Base-by-base conservation (phyloP, 2,329 filamentous ascomycete genomes). In the Aspergillus awamori region DNA sequence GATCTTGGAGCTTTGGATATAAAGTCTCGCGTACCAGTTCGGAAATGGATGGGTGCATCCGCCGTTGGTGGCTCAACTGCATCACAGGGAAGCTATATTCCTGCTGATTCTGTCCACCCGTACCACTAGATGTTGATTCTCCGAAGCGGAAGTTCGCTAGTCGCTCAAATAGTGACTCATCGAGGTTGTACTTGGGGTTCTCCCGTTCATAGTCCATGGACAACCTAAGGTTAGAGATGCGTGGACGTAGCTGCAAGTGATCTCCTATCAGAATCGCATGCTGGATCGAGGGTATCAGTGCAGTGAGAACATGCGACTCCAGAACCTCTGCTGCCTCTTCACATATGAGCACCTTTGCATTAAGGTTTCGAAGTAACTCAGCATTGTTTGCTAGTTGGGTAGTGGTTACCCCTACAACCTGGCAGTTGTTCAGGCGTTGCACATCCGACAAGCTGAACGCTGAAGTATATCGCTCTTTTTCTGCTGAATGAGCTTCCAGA, bases 311-410 rank as follows among this genome's bases (percentile, higher is more conserved):
- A 41, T 64, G 62, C 0, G 62, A 48, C 15, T 64, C 62, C 2
- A 64, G 17, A 5, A 64, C 59, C 11, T 62, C 62, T 15, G 39
- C 62, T 10, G 62, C 62, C 11, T 63, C 62, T 22, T 63, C 62
- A 15, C 62, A 63, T 0, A 63, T 54, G 5, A 63, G 17, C 1
- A 63, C 56, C 15, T 57, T 61, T 4, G 62, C 38, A 13, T 39
- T 13, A 1, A 61, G 15, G 5, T 10, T 30, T 10, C 58, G 55
- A 1, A 63, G 39, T 5, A 57, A 10, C 4, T 59, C 55, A 3
- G 47, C 11, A 28, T 59, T 57, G 4, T 52, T 57, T 20, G 59
- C 62, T 15, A 64, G 36, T 8, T 49, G 57, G 2, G 62, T 59
- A 8, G 62, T 64, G 4, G 62, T 63, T 39, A 63, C 47, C 2